These are phyloP conservation scores for Starmerella apis DNA, from an alignment of 805 yeast genomes.

Conservation along the genomic window DNA sequence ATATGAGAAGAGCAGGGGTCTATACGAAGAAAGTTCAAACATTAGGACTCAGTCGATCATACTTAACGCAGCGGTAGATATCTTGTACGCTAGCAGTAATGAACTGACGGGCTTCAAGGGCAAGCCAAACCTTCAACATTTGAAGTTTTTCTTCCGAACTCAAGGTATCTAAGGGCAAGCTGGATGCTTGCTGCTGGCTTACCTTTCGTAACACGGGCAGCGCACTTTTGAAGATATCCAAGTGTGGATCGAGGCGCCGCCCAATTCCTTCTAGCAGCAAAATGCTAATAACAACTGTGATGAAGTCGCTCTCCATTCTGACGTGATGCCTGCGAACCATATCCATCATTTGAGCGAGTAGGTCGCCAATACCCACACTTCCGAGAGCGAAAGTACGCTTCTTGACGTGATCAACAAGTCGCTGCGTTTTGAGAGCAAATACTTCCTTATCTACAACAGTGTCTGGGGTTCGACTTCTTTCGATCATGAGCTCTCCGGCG, in stretches of 20 bases:
- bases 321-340: slow-evolving; percentile 95
- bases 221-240: slow-evolving; percentile 90
- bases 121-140: slow-evolving; percentile 85
- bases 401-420: slow-evolving; percentile 69
- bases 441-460: slow-evolving; percentile 75
- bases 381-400: slow-evolving; percentile 87
- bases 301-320: slow-evolving; percentile 93
- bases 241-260: slow-evolving; percentile 80
- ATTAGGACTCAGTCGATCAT: slow-evolving; percentile 59
- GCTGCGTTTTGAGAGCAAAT: slow-evolving; percentile 79
- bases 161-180: slow-evolving; percentile 39
- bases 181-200: slow-evolving; percentile 41
- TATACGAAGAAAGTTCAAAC: slow-evolving; percentile 32
- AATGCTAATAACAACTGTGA: slow-evolving; percentile 90
- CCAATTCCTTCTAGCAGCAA: slow-evolving; percentile 90
- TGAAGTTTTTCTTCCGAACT: slow-evolving; percentile 45
- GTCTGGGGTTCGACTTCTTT: slow-evolving; percentile 87
- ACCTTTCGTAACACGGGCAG: slow-evolving; percentile 76
- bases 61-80: slow-evolving; percentile 45
- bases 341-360: slow-evolving; percentile 70
- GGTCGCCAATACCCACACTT: slow-evolving; percentile 80
- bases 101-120: slow-evolving; percentile 78
- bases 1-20: no score
- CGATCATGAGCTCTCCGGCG: slow-evolving; percentile 94
- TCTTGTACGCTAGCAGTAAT: slow-evolving; percentile 73